phyloP scores from a whole-genome alignment of 176 grass and related monocot genomes.

The Eragrostis curvula region DNA sequence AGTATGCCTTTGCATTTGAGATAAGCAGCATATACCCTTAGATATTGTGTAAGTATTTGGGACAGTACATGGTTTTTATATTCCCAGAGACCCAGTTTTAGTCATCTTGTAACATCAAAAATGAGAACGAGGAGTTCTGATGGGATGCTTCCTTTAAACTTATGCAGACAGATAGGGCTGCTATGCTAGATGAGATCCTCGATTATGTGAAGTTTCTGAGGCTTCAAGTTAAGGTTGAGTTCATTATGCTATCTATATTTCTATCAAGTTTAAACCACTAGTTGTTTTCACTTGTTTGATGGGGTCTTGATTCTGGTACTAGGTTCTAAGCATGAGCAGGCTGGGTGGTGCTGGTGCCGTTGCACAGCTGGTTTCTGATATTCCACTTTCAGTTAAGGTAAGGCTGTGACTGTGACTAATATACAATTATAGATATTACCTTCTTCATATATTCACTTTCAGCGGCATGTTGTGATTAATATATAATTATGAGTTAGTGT shows the following conservation, averaged over 20 bases:
- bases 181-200: conserved; percentile 98
- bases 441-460: conserved; percentile 14
- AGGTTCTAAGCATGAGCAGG: conserved; percentile 99
- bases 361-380: conserved; percentile 94
- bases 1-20: conserved; percentile 15
- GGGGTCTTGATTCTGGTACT: conserved; percentile 30
- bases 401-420: conserved; percentile 29
- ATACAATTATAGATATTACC: background rate
- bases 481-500: background rate
- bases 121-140: conserved; percentile 8
- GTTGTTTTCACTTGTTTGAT: conserved; percentile 38
- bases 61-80: conserved; percentile 19
- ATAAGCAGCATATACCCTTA: conserved; percentile 20
- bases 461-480: background rate
- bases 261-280: background rate
- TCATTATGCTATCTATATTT: conserved; percentile 27
- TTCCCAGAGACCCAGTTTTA: background rate
- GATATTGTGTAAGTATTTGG: conserved; percentile 2
- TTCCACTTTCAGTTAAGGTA: conserved; percentile 94
- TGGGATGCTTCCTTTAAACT: conserved; percentile 37
- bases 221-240: conserved; percentile 96
- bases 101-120: conserved; percentile 14
- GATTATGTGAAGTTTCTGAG: conserved; percentile 98
- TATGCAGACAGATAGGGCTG: conserved; percentile 98
- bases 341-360: conserved; percentile 96